Evolutionary conservation across 495 filamentous ascomycete species (phyloP), one percentile per base, ranked within the genome.

Genomic region (Barbatosphaeria neglecta): DNA sequence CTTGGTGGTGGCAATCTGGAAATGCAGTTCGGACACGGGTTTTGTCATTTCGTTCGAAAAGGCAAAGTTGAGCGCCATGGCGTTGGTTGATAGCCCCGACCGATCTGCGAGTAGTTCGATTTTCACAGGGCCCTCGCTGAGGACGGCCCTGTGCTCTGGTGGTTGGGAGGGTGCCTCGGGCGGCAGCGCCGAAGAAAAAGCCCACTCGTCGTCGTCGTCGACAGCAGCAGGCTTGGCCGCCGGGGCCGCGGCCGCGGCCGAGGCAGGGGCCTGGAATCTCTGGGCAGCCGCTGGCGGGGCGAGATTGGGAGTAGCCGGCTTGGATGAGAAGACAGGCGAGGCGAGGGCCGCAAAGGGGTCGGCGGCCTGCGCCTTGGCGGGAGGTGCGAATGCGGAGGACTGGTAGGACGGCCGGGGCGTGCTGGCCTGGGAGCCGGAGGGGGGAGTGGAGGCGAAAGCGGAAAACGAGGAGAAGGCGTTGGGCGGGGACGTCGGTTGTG

Each of bases 1-100:
- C 78, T 89, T 96, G 28, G 90, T 90, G 7, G 95, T 90, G 3
- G 92, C 92, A 45, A 90, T 74, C 61, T 93, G 86, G 58, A 96
- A 95, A 40, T 89, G 87, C 33, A 97, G 67, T 40, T 93, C 87
- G 1, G 76, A 72, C 33, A 98, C 75, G 0, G 75, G 72, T 52
- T 83, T 75, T 20, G 74, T 69, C 3, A 81, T 83, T 44, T 76
- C 80, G 55, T 94, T 97, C 15, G 85, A 88, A 56, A 96, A 95
- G 8, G 74, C 63, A 45, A 90, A 80, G 7, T 70, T 57, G 13
- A 95, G 58, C 13, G 74, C 70, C 48, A 88, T 77, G 0, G 70
- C 68, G 22, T 71, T 77, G 10, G 75, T 72, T 1, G 77, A 62
- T 1, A 64, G 50, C 25, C 61, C 65, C 20, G 57, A 53, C 22